Evolutionary conservation across 2,329 filamentous ascomycete species (phyloP), one percentile per base, ranked within the genome.

Genomic region (Fusarium albosuccineum): DNA sequence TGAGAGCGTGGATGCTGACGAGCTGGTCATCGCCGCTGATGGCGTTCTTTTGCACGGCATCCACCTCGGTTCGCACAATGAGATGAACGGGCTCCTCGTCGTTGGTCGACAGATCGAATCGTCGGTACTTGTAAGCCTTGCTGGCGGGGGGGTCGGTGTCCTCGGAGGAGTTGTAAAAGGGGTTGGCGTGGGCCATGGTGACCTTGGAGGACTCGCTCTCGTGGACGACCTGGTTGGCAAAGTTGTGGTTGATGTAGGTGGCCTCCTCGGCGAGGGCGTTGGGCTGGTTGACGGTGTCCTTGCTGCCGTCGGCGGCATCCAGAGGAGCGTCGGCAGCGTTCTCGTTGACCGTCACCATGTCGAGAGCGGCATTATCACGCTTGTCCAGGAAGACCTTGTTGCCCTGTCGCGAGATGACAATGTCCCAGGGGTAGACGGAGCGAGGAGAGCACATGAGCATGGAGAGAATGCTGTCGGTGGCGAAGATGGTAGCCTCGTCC

Each of bases 181-280:
- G 96, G 83, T 98, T 97, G 78, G 92, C 90, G 83, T 97, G 86
- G 62, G 89, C 77, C 90, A 98, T 96, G 73, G 92, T 88, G 69
- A 94, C 86, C 85, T 96, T 97, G 78, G 89, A 84, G 66, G 83
- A 86, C 68, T 93, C 88, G 72, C 86, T 91, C 85, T 99, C 96
- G 73, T 89, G 81, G 70, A 99, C 94, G 52, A 97, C 93, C 85
- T 99, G 96, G 81, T 97, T 93, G 73, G 93, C 92, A 81, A 99
- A 99, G 86, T 98, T 97, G 87, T 98, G 96, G 89, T 99, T 99
- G 88, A 99, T 99, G 85, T 97, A 97, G 53, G 96, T 99, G 57
- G 96, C 96, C 83, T 99, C 96, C 80, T 97, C 91, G 76, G 97
- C 95, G 60, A 99, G 89, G 55, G 94, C 93, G 57, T 85, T 83